Base-by-base conservation (phyloP, 2,329 filamentous ascomycete genomes). In the Ophiostoma ips region DNA sequence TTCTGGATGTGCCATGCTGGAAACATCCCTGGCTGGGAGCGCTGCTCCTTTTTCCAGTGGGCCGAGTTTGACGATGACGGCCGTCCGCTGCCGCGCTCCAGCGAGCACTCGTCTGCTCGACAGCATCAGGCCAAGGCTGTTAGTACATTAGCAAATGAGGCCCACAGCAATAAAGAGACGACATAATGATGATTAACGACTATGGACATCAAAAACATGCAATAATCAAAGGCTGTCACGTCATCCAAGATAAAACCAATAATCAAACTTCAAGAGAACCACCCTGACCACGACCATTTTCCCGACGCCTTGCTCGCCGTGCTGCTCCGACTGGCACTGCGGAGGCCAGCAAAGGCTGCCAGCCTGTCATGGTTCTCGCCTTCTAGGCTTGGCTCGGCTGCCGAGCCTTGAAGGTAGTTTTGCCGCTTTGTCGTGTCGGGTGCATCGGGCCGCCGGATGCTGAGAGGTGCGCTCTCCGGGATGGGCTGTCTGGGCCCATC, bases 1-100 rank as follows among this genome's bases (percentile, higher is more conserved):
- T 92, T 94, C 66, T 94, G 88, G 87, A 92, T 90, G 84, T 96
- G 92, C 59, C 79, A 94, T 65, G 79, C 79, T 0, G 79, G 82
- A 7, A 85, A 81, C 59, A 73, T 81, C 2, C 82, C 83, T 0
- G 83, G 77, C 44, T 82, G 73, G 66, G 66, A 79, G 36, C 79
- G 76, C 5, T 95, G 88, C 60, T 70, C 74, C 0, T 92, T 83
- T 59, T 94, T 95, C 58, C 73, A 84, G 54, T 95, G 88, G 88
- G 87, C 84, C 0, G 76, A 82, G 49, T 94, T 95, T 64, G 82
- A 90, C 58, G 81, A 94, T 34, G 83, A 95, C 62, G 90, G 90
- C 1, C 79, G 85, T 57, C 88, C 89, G 0, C 68, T 79, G 2
- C 24, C 21, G 30, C 38, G 40, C n/a, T 86, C 82, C 79, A 47